These are phyloP conservation scores for Puccinia horiana DNA, from an alignment of 1,284 basidiomycete species.

Conservation along the genomic window DNA sequence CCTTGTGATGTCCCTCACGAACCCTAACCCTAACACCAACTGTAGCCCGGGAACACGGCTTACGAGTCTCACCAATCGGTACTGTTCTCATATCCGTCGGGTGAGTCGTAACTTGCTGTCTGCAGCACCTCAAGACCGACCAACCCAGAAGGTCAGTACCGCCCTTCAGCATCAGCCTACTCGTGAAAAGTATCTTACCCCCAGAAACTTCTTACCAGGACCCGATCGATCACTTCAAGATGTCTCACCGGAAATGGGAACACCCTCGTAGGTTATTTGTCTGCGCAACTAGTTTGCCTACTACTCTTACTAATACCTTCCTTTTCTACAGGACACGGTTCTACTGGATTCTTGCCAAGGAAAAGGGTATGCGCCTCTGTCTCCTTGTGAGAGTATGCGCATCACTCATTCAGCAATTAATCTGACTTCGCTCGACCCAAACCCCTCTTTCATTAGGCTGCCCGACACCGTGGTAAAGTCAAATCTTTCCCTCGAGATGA, in stretches of 20 bases:
- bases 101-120: background rate
- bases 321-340: slow-evolving; percentile 51
- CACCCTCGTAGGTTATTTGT: slow-evolving; percentile 52
- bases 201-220: background rate
- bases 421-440: slow-evolving; percentile 16
- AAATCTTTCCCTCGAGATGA: slow-evolving; percentile 99
- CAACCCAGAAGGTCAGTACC: slow-evolving; percentile 7
- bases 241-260: slow-evolving; percentile 57
- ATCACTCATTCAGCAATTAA: slow-evolving; percentile 16
- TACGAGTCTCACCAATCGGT: slow-evolving; percentile 17
- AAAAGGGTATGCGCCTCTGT: slow-evolving; percentile 63
- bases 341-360: slow-evolving; percentile 67
- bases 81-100: background rate
- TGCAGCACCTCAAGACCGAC: background rate
- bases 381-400: slow-evolving; percentile 50
- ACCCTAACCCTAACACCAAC: background rate
- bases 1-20: background rate
- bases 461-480: slow-evolving; percentile 94
- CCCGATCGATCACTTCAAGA: slow-evolving; percentile 38
- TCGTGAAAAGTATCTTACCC: background rate
- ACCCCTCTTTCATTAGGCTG: slow-evolving; percentile 65
- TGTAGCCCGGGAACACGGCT: background rate
- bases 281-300: background rate
- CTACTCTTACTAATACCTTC: too few relatives aligned
- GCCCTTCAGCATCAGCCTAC: background rate